phyloP scores from a whole-genome alignment of 176 grass and related monocot species.

The Triticum turgidum region DNA sequence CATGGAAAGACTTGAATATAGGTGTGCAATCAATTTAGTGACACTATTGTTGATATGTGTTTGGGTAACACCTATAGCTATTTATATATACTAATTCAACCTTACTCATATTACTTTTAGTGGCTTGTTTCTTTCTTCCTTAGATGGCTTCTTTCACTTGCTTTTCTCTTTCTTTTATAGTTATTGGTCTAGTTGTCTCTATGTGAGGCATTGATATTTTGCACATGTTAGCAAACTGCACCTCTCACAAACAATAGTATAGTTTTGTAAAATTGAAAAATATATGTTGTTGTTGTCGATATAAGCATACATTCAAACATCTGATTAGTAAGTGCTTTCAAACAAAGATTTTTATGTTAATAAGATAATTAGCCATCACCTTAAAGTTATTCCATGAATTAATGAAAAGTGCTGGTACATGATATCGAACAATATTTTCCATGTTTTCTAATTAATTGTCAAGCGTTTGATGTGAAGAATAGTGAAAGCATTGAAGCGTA shows the following conservation, averaged over 20 bases:
- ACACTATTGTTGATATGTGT: not conserved
- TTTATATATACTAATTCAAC: not conserved
- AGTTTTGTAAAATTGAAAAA: not conserved
- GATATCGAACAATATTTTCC: not conserved
- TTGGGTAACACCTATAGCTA: not conserved
- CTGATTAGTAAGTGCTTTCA: not conserved
- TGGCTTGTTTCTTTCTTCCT: not conserved
- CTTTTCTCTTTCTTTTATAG: not conserved
- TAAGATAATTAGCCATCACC: not conserved
- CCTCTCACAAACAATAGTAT: not conserved
- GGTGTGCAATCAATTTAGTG: not conserved
- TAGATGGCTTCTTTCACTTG: not conserved
- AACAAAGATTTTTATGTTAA: not conserved
- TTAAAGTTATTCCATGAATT: not conserved
- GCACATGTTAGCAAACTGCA: not conserved
- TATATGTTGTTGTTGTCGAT: not conserved
- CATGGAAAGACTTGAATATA: not conserved
- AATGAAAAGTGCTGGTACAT: not conserved
- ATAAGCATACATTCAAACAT: not conserved
- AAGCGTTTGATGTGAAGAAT: not conserved
- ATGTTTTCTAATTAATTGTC: not conserved
- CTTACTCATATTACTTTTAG: not conserved
- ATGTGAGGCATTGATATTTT: not conserved
- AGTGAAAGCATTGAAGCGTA: not conserved
- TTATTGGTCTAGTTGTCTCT: not conserved